Base-by-base conservation (phyloP, 2,329 filamentous ascomycete species). In the Colletotrichum sojae region DNA sequence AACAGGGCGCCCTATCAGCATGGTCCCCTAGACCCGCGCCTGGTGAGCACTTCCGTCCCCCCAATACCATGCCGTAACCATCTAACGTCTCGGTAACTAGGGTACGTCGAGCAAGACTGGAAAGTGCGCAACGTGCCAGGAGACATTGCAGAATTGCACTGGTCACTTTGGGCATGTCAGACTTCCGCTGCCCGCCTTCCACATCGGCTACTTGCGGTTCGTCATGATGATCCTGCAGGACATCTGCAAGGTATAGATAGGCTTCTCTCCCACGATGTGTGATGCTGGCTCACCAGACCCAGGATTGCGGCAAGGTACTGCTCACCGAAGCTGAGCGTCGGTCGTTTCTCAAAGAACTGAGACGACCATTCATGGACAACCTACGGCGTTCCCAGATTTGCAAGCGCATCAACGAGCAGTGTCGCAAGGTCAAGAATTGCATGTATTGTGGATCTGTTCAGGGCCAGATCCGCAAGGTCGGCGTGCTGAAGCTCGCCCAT, bases 151-250 rank as follows among this genome's bases (percentile, higher is more conserved):
- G 75, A 90, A 92, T 73, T 99, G 96, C 80, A 96, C 94, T 74
- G 96, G 96, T 13, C 96, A 99, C 80, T 99, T 98, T 77, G 96
- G 96, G 54, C 92, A 98, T 81, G 92, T 99, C 75, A 91, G 93
- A 76, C 88, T 99, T 15, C 94, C 95, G 1, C 85, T 99, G 59
- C 96, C 96, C 4, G 94, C 92, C 51, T 98, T 98, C 77, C 96
- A 99, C 78, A 94, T 98, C 73, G 96, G 96, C 45, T 99, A 98
- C 78, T 89, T 99, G 75, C 96, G 94, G 78, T 94, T 97, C 78
- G 94, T 96, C 72, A 95, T 97, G 77, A 91, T 91, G 52, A 95
- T 97, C 64, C 86, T 99, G 25, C 95, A 98, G 78, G 92, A 96
- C 76, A 97, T 99, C 73, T 99, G 96, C 90, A 99, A 97, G 77